Evolutionary conservation across 108 stramenopile species (phyloP).

Genomic region (Nannochloropsis gaditana): DNA sequence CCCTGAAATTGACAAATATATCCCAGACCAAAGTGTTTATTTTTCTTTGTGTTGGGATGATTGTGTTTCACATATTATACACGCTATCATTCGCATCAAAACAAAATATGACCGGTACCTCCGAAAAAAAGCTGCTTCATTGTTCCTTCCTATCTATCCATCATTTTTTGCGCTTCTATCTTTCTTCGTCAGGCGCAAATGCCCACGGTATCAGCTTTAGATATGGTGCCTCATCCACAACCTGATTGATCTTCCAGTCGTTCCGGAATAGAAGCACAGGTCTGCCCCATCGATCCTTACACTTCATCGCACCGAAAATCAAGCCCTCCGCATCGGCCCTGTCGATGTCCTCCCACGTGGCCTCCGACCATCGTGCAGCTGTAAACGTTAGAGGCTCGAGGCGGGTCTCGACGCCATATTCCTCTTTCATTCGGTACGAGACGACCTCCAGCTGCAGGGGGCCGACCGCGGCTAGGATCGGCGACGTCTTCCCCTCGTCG

Average conservation of each 20-base stretch:
- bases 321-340: conserved; percentile 53
- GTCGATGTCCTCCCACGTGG: conserved; percentile 81
- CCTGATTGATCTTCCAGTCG: conserved; percentile 82
- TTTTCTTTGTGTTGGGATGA: too few species aligned
- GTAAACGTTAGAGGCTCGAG: conserved; percentile 68
- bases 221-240: conserved; percentile 58
- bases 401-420: conserved; percentile 75
- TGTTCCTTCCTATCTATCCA: background rate
- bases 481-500: conserved; percentile 82
- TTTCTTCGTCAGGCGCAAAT: conserved; percentile 38
- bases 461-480: conserved; percentile 87
- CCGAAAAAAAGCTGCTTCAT: too few species aligned
- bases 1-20: too few species aligned
- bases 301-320: background rate
- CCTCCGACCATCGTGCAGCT: conserved; percentile 83
- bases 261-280: conserved; percentile 88
- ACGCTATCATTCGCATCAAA: too few species aligned
- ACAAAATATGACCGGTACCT: too few species aligned
- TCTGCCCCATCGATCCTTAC: conserved; percentile 74
- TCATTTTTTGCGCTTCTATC: background rate
- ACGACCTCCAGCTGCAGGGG: conserved; percentile 93
- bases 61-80: too few species aligned
- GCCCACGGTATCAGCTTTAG: conserved; percentile 53
- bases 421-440: conserved; percentile 71
- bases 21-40: too few species aligned